These are phyloP conservation scores for Mycena albidolilacea DNA, from an alignment of 768 basidiomycete genomes.

Conservation along the genomic window DNA sequence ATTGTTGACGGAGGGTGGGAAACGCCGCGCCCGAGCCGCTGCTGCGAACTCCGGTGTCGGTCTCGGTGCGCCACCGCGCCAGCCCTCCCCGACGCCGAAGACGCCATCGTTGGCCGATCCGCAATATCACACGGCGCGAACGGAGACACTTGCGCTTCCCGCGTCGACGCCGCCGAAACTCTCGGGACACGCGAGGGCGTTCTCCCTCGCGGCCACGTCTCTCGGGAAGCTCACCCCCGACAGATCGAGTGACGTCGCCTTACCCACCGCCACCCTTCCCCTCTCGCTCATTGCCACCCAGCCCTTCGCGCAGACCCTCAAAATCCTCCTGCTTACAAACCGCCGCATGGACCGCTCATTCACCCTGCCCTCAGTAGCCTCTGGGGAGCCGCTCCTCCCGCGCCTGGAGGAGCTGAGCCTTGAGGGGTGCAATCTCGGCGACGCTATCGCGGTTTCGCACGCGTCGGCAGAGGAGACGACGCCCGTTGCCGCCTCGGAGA, in stretches of 20 bases:
- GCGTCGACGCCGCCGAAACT: slow-evolving; percentile 68
- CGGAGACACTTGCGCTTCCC: slow-evolving; percentile 77
- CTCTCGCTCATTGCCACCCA: slow-evolving; percentile 73
- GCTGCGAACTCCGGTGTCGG: slow-evolving; percentile 42
- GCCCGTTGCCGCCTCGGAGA: slow-evolving; percentile 57
- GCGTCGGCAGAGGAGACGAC: slow-evolving; percentile 49
- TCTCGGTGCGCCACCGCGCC: slow-evolving; percentile 41
- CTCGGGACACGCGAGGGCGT: slow-evolving; percentile 69
- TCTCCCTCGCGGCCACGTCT: slow-evolving; percentile 63
- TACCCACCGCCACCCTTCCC: slow-evolving; percentile 80
- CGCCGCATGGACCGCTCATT: slow-evolving; percentile 79
- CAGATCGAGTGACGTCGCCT: slow-evolving; percentile 56
- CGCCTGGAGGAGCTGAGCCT: slow-evolving; percentile 80
- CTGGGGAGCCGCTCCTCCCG: slow-evolving; percentile 66
- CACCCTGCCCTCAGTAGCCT: slow-evolving; percentile 59
- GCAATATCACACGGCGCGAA: slow-evolving; percentile 71
- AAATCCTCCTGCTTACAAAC: slow-evolving; percentile 71
- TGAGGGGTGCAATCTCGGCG: slow-evolving; percentile 80
- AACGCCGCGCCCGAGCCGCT: slow-evolving; percentile 72
- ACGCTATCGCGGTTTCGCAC: slow-evolving; percentile 67
- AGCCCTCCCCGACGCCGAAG: slow-evolving; percentile 45
- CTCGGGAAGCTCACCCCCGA: slow-evolving; percentile 11
- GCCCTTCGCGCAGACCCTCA: slow-evolving; percentile 72
- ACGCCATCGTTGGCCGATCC: slow-evolving; percentile 62
- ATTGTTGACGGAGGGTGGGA: slow-evolving; percentile 80